phyloP scores from a whole-genome alignment of 1,284 basidiomycete species.

The Tilletia walkeri region DNA sequence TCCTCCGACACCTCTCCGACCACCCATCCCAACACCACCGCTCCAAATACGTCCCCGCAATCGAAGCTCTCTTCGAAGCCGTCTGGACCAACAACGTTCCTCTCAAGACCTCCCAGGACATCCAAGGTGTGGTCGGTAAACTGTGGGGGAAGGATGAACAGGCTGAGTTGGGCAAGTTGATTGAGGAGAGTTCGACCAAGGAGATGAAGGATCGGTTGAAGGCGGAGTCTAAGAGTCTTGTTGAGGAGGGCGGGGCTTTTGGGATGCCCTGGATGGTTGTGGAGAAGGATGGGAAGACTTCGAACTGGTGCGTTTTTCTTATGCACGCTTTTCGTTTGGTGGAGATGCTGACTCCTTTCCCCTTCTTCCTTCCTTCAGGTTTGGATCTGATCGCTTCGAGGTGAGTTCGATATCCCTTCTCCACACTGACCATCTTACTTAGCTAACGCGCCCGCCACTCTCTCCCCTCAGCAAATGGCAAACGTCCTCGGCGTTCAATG shows the following conservation, averaged over 20 bases:
- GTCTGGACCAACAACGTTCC: constrained; percentile 38
- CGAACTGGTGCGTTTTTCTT: not conserved
- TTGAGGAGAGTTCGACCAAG: constrained; percentile 15
- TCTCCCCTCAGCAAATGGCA: constrained; percentile 29
- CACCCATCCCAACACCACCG: not conserved
- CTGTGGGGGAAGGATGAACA: constrained; percentile 22
- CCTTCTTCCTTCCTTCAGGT: constrained; percentile 17
- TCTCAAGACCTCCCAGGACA: constrained; percentile 28
- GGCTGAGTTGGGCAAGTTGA: constrained; percentile 19
- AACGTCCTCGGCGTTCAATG: constrained; percentile 35
- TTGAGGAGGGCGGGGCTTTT: constrained; percentile 33
- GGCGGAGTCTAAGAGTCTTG: constrained; percentile 29
- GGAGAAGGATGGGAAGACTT: not conserved
- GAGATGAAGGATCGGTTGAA: constrained; percentile 21
- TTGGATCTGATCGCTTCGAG: constrained; percentile 42
- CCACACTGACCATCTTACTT: not conserved
- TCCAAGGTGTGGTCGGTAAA: constrained; percentile 26
- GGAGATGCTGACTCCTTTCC: not conserved
- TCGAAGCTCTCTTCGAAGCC: constrained; percentile 32
- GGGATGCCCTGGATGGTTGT: constrained; percentile 38
- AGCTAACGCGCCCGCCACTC: not conserved
- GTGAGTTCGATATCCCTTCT: not conserved
- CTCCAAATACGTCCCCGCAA: constrained; percentile 23
- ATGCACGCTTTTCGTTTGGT: not conserved
- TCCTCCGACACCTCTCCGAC: constrained; percentile 33